Evolutionary conservation across 768 basidiomycete genomes (phyloP).

Genomic region (Lactifluus pinguis): DNA sequence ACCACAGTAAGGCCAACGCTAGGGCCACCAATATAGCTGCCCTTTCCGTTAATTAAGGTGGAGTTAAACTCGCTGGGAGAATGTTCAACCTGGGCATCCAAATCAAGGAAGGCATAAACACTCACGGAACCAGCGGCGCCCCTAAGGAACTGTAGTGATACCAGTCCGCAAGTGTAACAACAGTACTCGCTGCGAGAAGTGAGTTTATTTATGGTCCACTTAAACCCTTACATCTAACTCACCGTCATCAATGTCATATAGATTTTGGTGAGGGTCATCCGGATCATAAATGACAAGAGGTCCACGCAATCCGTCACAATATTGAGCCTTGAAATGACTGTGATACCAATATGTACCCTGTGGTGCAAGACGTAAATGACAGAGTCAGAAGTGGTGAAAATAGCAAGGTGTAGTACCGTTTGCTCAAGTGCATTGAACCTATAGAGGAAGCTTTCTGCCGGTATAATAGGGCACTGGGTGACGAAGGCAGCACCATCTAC

Average conservation of each 20-base stretch:
- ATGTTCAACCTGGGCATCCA: neutral
- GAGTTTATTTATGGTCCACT: neutral
- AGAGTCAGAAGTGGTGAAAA: neutral
- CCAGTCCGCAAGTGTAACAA: conserved; percentile 24
- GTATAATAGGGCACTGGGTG: conserved; percentile 39
- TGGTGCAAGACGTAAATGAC: neutral
- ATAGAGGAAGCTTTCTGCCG: conserved; percentile 34
- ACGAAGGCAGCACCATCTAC: conserved; percentile 36
- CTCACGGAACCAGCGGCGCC: neutral
- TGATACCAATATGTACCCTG: conserved; percentile 30
- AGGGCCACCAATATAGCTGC: conserved; percentile 37
- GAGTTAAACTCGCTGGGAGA: conserved; percentile 24
- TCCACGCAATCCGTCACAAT: conserved; percentile 29
- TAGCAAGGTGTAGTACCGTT: conserved; percentile 22
- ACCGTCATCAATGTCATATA: conserved; percentile 26
- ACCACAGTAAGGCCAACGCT: conserved; percentile 34
- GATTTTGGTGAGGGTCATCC: conserved; percentile 20
- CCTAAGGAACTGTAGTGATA: conserved; percentile 9
- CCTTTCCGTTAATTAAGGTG: conserved; percentile 45
- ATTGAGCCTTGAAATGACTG: conserved; percentile 30
- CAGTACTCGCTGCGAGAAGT: conserved; percentile 14
- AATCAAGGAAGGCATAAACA: neutral
- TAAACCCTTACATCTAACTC: neutral
- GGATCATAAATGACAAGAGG: conserved; percentile 25
- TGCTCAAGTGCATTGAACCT: conserved; percentile 28